Percentiles rank a stretch among this genome's conserved stretches.
phyloP scores from a whole-genome alignment of 306 rosid genomes.

The Ochetophila trinervis region DNA sequence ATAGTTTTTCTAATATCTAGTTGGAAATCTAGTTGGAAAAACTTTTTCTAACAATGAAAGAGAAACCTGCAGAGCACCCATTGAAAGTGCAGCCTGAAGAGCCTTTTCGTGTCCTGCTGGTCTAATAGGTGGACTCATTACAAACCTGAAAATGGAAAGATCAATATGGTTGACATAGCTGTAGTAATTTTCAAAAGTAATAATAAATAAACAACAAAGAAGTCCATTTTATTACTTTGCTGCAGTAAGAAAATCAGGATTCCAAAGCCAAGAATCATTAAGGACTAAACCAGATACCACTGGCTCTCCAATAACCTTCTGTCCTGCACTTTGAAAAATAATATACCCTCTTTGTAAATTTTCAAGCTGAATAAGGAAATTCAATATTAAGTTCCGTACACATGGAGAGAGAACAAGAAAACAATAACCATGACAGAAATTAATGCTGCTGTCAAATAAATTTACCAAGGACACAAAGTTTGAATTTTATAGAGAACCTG shows the following conservation, averaged over 20 bases:
- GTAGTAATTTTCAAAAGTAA: slow-evolving; percentile 2
- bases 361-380: background rate
- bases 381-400: too few relatives aligned
- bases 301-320: slow-evolving; percentile 83
- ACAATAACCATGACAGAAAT: too few relatives aligned
- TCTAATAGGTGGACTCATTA: slow-evolving; percentile 97
- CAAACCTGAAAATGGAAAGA: slow-evolving; percentile 62
- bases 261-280: slow-evolving; percentile 87
- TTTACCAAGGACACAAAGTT: background rate
- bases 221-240: slow-evolving; percentile 52
- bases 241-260: slow-evolving; percentile 82
- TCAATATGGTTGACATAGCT: slow-evolving; percentile 12
- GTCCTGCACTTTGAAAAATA: slow-evolving; percentile 51
- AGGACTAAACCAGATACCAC: slow-evolving; percentile 84
- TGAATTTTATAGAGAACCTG: slow-evolving; percentile 46
- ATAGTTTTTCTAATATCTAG: too few relatives aligned
- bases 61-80: slow-evolving; percentile 79
- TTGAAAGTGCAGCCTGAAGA: slow-evolving; percentile 88
- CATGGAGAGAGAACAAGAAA: background rate
- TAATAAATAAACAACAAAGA: slow-evolving; percentile 7
- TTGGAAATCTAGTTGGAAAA: too few relatives aligned
- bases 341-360: background rate
- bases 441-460: background rate
- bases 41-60: background rate
- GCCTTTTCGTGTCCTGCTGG: slow-evolving; percentile 76